These are phyloP conservation scores for Pseudomonodictys pantanalensis DNA, from an alignment of 495 filamentous ascomycete species.

Conservation along the genomic window DNA sequence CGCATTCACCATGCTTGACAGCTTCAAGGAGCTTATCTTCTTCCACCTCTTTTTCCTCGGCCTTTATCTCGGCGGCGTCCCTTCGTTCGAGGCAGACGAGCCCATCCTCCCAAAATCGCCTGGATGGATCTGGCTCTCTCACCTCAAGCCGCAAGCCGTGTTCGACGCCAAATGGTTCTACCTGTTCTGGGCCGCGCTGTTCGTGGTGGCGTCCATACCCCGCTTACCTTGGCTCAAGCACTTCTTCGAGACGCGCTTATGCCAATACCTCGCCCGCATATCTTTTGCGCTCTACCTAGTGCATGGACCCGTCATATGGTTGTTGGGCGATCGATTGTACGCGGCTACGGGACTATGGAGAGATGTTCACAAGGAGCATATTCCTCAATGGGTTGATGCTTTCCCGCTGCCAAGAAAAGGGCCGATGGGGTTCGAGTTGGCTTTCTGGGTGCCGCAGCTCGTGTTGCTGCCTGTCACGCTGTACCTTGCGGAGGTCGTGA, in stretches of 20 bases:
- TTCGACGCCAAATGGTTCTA: slow-evolving; percentile 43
- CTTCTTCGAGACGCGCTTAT: slow-evolving; percentile 26
- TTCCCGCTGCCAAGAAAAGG: slow-evolving; percentile 51
- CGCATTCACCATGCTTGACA: slow-evolving; percentile 3
- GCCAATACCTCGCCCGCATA: slow-evolving; percentile 52
- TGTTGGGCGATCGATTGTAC: slow-evolving; percentile 51
- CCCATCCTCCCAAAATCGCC: slow-evolving; percentile 45
- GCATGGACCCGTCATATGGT: slow-evolving; percentile 52
- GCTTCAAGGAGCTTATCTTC: slow-evolving; percentile 30
- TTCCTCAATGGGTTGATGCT: slow-evolving; percentile 47
- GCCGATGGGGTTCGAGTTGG: slow-evolving; percentile 54
- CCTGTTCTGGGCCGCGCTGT: slow-evolving; percentile 36
- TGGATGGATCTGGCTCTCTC: slow-evolving; percentile 26
- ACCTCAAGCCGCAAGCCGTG: slow-evolving; percentile 44
- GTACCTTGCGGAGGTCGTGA: slow-evolving; percentile 56
- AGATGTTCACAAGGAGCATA: slow-evolving; percentile 39
- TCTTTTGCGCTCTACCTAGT: slow-evolving; percentile 54
- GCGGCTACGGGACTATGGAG: slow-evolving; percentile 50
- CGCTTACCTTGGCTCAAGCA: slow-evolving; percentile 26
- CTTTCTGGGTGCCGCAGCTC: slow-evolving; percentile 53
- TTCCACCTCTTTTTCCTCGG: slow-evolving; percentile 28
- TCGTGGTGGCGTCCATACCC: slow-evolving; percentile 37
- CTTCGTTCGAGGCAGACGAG: slow-evolving; percentile 37
- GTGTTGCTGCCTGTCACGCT: slow-evolving; percentile 56
- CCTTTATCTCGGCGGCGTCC: slow-evolving; percentile 47